Conservation (phyloP, 768 basidiomycete genomes). For the Lactarius sanguifluus region DNA sequence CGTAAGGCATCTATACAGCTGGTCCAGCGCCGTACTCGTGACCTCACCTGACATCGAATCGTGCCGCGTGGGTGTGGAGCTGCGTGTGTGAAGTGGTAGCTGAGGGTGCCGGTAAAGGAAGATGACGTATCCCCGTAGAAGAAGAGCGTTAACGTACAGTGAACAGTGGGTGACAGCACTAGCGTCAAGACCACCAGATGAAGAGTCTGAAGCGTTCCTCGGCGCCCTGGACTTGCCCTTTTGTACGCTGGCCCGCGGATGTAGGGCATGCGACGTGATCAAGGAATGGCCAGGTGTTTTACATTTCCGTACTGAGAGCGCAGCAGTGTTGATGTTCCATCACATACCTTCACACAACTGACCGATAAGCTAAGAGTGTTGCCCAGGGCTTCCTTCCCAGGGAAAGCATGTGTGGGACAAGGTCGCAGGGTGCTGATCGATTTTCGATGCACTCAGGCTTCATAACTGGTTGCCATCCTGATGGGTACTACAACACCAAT, state of each 20-base stretch:
- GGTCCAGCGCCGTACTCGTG: not conserved
- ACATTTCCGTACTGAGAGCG: not conserved
- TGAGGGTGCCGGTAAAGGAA: not conserved
- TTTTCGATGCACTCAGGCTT: not conserved
- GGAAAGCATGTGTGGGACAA: too few relatives aligned
- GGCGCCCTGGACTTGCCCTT: not conserved
- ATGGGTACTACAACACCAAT: not conserved
- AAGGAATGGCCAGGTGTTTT: not conserved
- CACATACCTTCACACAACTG: not conserved
- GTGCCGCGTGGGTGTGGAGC: not conserved
- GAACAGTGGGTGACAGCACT: not conserved
- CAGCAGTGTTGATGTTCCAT: not conserved
- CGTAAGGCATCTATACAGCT: not conserved
- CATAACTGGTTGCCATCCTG: not conserved
- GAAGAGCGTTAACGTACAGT: too few relatives aligned
- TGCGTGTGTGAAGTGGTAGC: not conserved
- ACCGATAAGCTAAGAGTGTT: too few relatives aligned
- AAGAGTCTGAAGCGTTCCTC: not conserved
- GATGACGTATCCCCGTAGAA: too few relatives aligned
- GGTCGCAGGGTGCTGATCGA: not conserved
- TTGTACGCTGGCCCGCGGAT: not conserved
- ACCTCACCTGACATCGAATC: not conserved
- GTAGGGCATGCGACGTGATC: not conserved
- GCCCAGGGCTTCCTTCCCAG: not conserved
- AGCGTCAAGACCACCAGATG: not conserved